Conservation (phyloP, 2,329 filamentous ascomycete genomes). For the Onygenales sp. region DNA sequence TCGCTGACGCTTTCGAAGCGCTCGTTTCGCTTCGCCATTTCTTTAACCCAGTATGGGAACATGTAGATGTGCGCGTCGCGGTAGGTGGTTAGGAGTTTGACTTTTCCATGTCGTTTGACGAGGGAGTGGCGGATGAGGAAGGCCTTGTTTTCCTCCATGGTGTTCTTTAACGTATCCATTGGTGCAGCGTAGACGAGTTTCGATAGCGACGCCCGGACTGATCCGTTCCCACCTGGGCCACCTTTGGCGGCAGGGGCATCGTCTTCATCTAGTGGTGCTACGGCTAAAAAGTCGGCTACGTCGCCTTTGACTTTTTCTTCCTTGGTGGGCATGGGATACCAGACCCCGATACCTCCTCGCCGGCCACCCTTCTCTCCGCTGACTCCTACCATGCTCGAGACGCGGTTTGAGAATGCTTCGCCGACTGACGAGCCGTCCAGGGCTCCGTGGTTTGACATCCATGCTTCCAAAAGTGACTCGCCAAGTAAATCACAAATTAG, state of each 20-base stretch:
- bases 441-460: slow-evolving; percentile 76
- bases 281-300: slow-evolving; percentile 85
- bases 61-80: slow-evolving; percentile 93
- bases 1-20: slow-evolving; percentile 81
- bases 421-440: slow-evolving; percentile 52
- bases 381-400: slow-evolving; percentile 38
- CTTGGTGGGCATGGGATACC: slow-evolving; percentile 70
- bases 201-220: slow-evolving; percentile 59
- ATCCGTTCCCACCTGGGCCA: slow-evolving; percentile 46
- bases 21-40: slow-evolving; percentile 71
- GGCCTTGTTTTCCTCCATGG: slow-evolving; percentile 61
- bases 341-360: slow-evolving; percentile 77
- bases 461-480: slow-evolving; percentile 73
- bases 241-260: slow-evolving; percentile 37
- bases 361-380: slow-evolving; percentile 49
- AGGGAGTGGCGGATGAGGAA: slow-evolving; percentile 64
- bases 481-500: slow-evolving; percentile 83
- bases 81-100: slow-evolving; percentile 74
- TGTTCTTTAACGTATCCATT: slow-evolving; percentile 79
- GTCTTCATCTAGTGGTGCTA: slow-evolving; percentile 53
- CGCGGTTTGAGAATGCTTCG: slow-evolving; percentile 21
- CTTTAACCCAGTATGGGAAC: slow-evolving; percentile 82
- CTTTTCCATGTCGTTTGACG: slow-evolving; percentile 61
- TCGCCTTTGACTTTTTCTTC: slow-evolving; percentile 74
- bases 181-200: slow-evolving; percentile 78